Percentiles rank a stretch among this genome's conserved stretches.
Conservation (phyloP, 352 stramenopile genomes). For the Phytophthora idaei region DNA sequence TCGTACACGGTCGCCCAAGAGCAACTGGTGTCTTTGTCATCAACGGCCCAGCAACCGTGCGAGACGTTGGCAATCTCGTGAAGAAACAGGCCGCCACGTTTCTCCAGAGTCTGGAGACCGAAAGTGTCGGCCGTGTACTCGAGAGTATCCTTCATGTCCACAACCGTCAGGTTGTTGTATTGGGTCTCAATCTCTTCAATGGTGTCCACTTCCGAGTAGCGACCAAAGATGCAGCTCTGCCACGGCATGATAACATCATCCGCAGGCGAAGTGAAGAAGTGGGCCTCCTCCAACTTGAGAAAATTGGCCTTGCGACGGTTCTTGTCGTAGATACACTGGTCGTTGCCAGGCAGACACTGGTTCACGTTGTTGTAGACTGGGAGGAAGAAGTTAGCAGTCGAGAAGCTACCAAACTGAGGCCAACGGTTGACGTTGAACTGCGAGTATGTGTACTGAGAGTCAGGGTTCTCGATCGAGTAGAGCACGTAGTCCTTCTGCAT, state of each 20-base stretch:
- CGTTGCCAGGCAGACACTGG: constrained; percentile 5
- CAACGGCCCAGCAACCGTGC: constrained; percentile 38
- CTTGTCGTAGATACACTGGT: constrained; percentile 28
- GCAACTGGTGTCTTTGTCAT: constrained; percentile 28
- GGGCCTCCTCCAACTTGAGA: constrained; percentile 36
- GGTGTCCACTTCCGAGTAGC: constrained; percentile 24
- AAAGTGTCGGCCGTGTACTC: constrained; percentile 48
- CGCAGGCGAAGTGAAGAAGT: constrained; percentile 43
- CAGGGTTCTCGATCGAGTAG: constrained; percentile 32
- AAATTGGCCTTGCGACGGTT: constrained; percentile 46
- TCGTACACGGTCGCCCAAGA: constrained; percentile 41
- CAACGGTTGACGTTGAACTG: constrained; percentile 28
- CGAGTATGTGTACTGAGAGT: constrained; percentile 37
- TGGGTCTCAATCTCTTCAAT: constrained; percentile 34
- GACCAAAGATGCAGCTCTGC: constrained; percentile 45
- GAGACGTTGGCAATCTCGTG: constrained; percentile 30
- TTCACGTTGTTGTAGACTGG: constrained; percentile 30
- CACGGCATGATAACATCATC: constrained; percentile 47
- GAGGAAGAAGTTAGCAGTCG: constrained; percentile 25
- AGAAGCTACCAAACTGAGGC: background rate
- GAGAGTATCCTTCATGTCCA: constrained; percentile 37
- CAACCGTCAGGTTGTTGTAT: constrained; percentile 37
- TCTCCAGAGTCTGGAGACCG: constrained; percentile 38
- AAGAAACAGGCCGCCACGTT: constrained; percentile 36
- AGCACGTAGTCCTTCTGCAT: constrained; percentile 48